Evolutionary conservation across 2,329 filamentous ascomycete species (phyloP).

Genomic region (Xylaria sp.): DNA sequence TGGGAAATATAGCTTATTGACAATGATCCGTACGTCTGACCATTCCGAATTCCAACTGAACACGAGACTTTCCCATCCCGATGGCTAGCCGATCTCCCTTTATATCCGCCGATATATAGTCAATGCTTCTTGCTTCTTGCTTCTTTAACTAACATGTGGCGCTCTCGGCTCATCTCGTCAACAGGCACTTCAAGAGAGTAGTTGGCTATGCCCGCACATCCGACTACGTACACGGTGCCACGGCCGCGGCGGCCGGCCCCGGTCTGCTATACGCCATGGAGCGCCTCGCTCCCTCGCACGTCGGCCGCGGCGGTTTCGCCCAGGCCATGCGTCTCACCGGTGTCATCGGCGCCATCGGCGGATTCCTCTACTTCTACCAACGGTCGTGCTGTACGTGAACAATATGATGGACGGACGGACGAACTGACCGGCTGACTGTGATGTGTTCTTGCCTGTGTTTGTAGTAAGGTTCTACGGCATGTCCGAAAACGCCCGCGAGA

Average conservation of each 20-base stretch:
- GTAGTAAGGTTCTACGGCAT: conserved; percentile 95
- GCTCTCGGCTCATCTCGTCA: neutral
- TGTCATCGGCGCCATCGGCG: conserved; percentile 78
- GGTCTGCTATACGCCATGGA: conserved; percentile 82
- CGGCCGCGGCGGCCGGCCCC: conserved; percentile 77
- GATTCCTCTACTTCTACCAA: conserved; percentile 87
- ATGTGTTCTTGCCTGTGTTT: neutral
- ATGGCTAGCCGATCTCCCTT: no score
- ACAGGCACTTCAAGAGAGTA: conserved; percentile 90
- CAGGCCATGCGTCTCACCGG: conserved; percentile 83
- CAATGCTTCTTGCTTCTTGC: neutral
- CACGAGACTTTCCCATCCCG: no score
- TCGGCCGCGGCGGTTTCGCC: conserved; percentile 83
- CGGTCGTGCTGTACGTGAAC: conserved; percentile 78
- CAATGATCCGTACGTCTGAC: conserved; percentile 86
- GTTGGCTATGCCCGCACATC: conserved; percentile 85
- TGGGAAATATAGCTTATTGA: conserved; percentile 83
- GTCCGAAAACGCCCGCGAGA: conserved; percentile 89
- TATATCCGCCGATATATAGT: neutral
- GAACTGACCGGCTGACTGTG: no score
- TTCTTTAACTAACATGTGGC: conserved; percentile 20
- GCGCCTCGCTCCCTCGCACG: conserved; percentile 83
- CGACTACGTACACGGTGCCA: conserved; percentile 80
- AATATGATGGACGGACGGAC: neutral
- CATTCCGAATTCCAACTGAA: neutral